Evolutionary conservation across 257 asterid genomes (phyloP).

Genomic region (Jaltomata sinuosa): DNA sequence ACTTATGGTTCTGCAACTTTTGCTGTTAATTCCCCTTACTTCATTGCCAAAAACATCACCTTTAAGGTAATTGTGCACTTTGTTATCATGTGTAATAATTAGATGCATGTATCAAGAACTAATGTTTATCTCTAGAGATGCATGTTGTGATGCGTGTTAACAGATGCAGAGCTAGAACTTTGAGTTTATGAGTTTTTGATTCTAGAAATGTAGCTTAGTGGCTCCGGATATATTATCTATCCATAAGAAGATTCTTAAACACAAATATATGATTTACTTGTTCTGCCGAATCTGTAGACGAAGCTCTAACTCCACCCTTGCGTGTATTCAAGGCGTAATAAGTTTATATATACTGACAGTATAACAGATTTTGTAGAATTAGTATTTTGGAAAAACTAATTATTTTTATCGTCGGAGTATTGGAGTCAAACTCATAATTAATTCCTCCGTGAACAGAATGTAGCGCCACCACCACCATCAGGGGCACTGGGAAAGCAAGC

Average conservation of each 20-base stretch:
- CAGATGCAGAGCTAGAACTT: neutral
- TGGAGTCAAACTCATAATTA: neutral
- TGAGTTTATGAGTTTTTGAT: neutral
- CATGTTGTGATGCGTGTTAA: neutral
- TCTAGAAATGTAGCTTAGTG: neutral
- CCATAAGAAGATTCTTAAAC: neutral
- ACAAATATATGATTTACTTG: too few species aligned
- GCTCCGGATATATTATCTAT: neutral
- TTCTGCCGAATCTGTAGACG: neutral
- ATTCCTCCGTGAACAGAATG: constrained; percentile 38
- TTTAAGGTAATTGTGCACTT: constrained; percentile 43
- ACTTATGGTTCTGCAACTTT: constrained; percentile 90
- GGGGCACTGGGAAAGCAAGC: constrained; percentile 88
- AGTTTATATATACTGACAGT: neutral
- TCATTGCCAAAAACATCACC: constrained; percentile 69
- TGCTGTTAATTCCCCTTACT: constrained; percentile 81
- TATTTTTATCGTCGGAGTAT: neutral
- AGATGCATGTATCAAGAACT: neutral
- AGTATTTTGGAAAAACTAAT: neutral
- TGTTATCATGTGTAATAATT: neutral
- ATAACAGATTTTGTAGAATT: neutral
- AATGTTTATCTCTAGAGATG: neutral
- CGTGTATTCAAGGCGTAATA: neutral
- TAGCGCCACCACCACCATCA: constrained; percentile 48
- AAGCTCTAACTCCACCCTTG: neutral